Evolutionary conservation across 2,329 filamentous ascomycete species (phyloP), one percentile per base, ranked within the genome.

Genomic region (Aspergillus unguis): DNA sequence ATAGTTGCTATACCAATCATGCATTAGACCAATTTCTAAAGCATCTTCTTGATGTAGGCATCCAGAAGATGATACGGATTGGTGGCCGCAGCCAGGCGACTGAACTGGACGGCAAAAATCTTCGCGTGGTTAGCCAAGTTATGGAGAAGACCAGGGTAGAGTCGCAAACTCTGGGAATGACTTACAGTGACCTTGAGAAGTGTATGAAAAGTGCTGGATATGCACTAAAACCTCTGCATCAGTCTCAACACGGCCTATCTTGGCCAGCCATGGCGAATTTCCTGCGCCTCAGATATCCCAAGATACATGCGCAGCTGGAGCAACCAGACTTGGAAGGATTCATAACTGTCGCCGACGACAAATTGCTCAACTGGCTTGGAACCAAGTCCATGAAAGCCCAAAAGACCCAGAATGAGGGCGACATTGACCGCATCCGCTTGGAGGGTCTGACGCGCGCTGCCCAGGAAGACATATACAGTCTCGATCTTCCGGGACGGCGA

Each of bases 11-110:
- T 53, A 80, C 77, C 2, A 81, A 81, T 53, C 77, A 81, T 61
- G 78, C 79, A 0, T 65, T 82, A 0, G 80, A 82, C 36, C 78
- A 83, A 58, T 74, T 88, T 0, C 72, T 88, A 0, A 80, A 86
- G 56, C 79, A 85, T 53, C 64, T 88, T 0, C 50, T 83, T 41
- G 50, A 68, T n/a, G 56, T 58, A 17, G 42, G 61, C 9, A 61
- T 67, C 45, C 57, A 59, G 11, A 43, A 54, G 10, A 59, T 80
- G 4, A 74, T 88, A 80, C 88, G 4, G 85, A 86, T 0, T 77
- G 75, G 1, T 76, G 76, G 11, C 83, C 78, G 1, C 82, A 83
- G 53, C 83, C 81, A 0, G 75, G 31, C 59, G 67, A 1, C 66
- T 88, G 0, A 61, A 77, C 6, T 9, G 37, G 17, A 25, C 31